Evolutionary conservation across 129 eudicot genomes (phyloP), one percentile per base, ranked within the genome.

Genomic region (Arctium lappa): DNA sequence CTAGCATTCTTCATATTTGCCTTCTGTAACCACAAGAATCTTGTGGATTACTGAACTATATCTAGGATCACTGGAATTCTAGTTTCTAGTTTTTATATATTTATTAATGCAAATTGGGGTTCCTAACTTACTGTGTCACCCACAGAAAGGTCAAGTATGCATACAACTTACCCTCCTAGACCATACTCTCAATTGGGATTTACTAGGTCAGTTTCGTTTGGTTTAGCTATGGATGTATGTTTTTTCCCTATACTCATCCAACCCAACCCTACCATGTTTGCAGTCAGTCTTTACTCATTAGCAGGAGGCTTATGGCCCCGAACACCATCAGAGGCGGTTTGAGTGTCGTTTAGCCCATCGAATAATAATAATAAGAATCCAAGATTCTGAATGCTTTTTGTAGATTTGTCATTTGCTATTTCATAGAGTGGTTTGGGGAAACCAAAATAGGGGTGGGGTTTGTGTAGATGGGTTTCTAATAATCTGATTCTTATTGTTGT

Each of bases 401-500:
- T 13, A 16, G 66, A 56, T 56, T 56, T 8, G 1, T 29, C 22
- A 65, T 65, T 22, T 65, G 11, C 18, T 8, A 8, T 65, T 53
- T 65, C 12, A 18, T 27, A 65, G 70, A 65, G 31, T 27, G 70
- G 13, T 66, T 66, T 8, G 33, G 71, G 71, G 12, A 66, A 66
- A 66, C 71, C 71, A 66, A 27, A 18, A 29, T 66, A 7, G 71
- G 71, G 15, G 22, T 4, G 22, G 71, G 33, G 8, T 60, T 60
- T 2, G 22, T 12, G 6, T 9, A 4, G 63, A 50, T 10, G 33
- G 32, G 1, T 66, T 5, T 80, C 76, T 80, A 46, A 80, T 79
- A 31, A 31, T 75, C 36, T 81, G 74, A 65, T 39, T 81, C 68
- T 74, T 74, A 15, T 74, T 40, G 66, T 82, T 65, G 69, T 81